Conservation (phyloP, 2,329 filamentous ascomycete species). For the Penicillium sp. region DNA sequence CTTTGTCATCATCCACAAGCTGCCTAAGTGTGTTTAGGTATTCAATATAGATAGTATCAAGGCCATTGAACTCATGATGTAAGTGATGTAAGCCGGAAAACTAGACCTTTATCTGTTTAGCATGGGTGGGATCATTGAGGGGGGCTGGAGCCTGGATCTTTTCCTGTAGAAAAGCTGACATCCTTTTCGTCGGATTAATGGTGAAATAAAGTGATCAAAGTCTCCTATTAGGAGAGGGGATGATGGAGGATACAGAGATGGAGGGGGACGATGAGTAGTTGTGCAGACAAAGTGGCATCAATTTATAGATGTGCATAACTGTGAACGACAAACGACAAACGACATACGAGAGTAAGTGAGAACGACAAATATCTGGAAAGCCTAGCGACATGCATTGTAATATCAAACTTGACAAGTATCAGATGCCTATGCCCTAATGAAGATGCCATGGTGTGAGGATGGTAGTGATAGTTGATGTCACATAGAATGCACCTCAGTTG, state of each 20-base stretch:
- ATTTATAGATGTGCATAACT: neutral
- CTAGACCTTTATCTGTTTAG: neutral
- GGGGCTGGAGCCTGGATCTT: neutral
- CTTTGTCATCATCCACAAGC: neutral
- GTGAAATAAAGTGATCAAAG: too few relatives aligned
- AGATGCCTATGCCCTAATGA: neutral
- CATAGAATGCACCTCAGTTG: neutral
- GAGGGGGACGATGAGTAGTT: neutral
- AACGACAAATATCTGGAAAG: neutral
- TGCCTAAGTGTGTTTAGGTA: neutral
- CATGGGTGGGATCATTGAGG: too few relatives aligned
- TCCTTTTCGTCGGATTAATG: neutral
- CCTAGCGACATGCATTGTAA: neutral
- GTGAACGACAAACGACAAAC: neutral
- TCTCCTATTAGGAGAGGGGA: neutral
- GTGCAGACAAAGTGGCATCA: neutral
- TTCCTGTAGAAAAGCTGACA: neutral
- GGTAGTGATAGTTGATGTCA: too few relatives aligned
- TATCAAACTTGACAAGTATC: neutral
- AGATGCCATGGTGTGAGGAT: neutral
- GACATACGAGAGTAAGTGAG: neutral
- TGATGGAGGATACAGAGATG: neutral
- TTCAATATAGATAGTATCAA: neutral
- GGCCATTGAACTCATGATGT: neutral
- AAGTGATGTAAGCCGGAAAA: neutral